phyloP scores from a whole-genome alignment of 106 monocot genomes.

The Agapanthus africanus region DNA sequence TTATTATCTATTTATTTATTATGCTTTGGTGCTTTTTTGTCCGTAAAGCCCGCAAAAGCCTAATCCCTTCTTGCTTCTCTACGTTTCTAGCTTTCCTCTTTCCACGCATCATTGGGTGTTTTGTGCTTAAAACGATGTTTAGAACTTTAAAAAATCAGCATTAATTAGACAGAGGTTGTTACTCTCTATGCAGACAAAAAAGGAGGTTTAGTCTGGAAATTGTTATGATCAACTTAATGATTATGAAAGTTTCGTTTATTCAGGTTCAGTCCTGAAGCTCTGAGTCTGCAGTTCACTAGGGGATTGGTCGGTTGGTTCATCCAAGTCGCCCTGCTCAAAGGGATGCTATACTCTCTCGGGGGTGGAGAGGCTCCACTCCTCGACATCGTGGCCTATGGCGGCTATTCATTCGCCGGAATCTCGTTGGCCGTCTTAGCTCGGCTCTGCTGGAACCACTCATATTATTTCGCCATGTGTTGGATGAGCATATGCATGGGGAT shows the following conservation, averaged over 20 bases:
- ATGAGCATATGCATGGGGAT: conserved; percentile 31
- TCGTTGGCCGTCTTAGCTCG: conserved; percentile 15
- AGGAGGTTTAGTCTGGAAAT: too few species aligned
- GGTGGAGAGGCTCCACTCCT: conserved; percentile 23
- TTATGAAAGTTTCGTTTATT: background rate
- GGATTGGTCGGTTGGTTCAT: conserved; percentile 36
- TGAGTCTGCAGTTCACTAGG: conserved; percentile 33
- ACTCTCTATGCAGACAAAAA: too few species aligned
- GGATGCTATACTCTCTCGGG: conserved; percentile 29
- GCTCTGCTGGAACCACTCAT: conserved; percentile 30
- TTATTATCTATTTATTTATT: too few species aligned
- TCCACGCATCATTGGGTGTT: too few species aligned
- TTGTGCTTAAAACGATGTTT: too few species aligned
- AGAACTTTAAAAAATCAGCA: too few species aligned
- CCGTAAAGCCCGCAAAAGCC: too few species aligned
- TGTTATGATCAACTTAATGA: too few species aligned
- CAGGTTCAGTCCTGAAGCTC: conserved; percentile 35
- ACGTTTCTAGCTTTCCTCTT: too few species aligned
- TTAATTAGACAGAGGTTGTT: too few species aligned
- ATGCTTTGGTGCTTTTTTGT: too few species aligned
- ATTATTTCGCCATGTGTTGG: conserved; percentile 32
- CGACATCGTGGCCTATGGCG: conserved; percentile 20
- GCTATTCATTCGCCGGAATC: conserved; percentile 28
- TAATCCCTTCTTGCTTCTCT: too few species aligned
- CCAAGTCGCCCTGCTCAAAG: conserved; percentile 27